Evolutionary conservation across 176 grass and related monocot genomes (phyloP), one percentile per base, ranked within the genome.

Genomic region (Raddia guianensis): DNA sequence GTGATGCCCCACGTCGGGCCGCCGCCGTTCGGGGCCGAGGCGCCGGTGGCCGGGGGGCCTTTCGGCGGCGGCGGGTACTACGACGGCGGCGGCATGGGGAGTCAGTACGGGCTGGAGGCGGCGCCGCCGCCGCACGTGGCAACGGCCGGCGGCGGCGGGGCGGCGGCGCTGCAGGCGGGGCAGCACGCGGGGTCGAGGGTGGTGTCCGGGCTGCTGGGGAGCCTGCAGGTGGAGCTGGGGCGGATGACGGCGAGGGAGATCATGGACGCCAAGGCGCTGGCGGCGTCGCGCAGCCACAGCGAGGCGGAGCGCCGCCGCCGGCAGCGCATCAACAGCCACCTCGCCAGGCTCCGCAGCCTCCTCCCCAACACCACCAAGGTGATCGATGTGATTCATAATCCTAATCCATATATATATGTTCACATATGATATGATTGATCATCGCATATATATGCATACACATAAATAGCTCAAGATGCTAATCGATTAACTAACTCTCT

Each of bases 231-330:
- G 27, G 91, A 97, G 86, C 78, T 97, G 7, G 94, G 94, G 53
- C 86, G 90, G 78, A 86, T 97, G 91, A 93, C 90, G 8, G 84
- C 91, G 2, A 93, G 90, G 81, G 91, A 93, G 62, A 93, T 93
- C 78, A 93, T 97, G 91, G 94, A 97, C 85, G 94, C 91, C 45
- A 97, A 97, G 84, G 94, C 94, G 21, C 81, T 93, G 72, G 94
- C 94, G 12, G 94, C 94, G 0, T 93, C 94, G 1, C 90, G 90
- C 86, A 97, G 89, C 67, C 94, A 97, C 81, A 97, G 94, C 81
- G 94, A 97, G 86, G 94, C 94, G 59, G 94, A 97, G 89, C 91
- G 94, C 65, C 86, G 94, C 40, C 88, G 94, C n/a, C 91, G 94
- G n/a, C 89, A 93, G 85, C 91, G 94, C 32, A 97, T 97, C 89